These are phyloP conservation scores for Pachyrhizus erosus DNA, from an alignment of 306 rosid species.

Conservation along the genomic window DNA sequence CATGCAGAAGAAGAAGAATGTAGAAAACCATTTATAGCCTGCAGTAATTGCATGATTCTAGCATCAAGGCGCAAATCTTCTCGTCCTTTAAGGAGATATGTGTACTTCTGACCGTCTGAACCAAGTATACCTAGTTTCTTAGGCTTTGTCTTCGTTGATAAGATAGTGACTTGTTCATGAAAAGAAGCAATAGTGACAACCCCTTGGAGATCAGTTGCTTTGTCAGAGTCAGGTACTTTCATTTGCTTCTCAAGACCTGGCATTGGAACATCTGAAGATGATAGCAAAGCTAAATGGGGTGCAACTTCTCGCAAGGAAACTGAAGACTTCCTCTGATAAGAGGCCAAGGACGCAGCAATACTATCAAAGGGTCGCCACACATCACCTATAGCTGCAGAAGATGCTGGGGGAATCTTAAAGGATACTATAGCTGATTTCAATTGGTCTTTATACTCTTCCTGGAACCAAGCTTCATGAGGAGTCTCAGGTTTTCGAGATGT, in stretches of 20 bases:
- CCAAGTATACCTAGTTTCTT: slow-evolving; percentile 88
- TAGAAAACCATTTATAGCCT: slow-evolving; percentile 87
- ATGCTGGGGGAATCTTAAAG: slow-evolving; percentile 81
- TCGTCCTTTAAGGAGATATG: slow-evolving; percentile 93
- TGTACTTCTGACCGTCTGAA: slow-evolving; percentile 91
- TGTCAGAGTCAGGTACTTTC: slow-evolving; percentile 63
- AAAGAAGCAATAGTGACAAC: slow-evolving; percentile 89
- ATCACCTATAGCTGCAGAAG: slow-evolving; percentile 83
- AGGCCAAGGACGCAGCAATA: slow-evolving; percentile 90
- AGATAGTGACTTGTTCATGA: slow-evolving; percentile 73
- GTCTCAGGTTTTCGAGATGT: slow-evolving; percentile 95
- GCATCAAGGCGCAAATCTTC: slow-evolving; percentile 99
- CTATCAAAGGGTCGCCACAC: slow-evolving; percentile 91
- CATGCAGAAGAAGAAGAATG: slow-evolving; percentile 80
- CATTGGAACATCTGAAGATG: slow-evolving; percentile 95
- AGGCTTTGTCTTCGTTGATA: slow-evolving; percentile 96
- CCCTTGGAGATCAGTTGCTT: slow-evolving; percentile 64
- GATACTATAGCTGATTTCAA: slow-evolving; percentile 74
- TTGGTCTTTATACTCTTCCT: slow-evolving; percentile 76
- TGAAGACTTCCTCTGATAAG: slow-evolving; percentile 91
- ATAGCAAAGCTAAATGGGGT: slow-evolving; percentile 75
- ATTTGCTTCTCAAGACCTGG: slow-evolving; percentile 94
- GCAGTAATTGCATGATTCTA: slow-evolving; percentile 94
- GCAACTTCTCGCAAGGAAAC: slow-evolving; percentile 88
- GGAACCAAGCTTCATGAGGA: slow-evolving; percentile 98